These are phyloP conservation scores for Encephalitozoon cuniculi DNA, from an alignment of 371 early-diverging fungal genomes.

Conservation along the genomic window DNA sequence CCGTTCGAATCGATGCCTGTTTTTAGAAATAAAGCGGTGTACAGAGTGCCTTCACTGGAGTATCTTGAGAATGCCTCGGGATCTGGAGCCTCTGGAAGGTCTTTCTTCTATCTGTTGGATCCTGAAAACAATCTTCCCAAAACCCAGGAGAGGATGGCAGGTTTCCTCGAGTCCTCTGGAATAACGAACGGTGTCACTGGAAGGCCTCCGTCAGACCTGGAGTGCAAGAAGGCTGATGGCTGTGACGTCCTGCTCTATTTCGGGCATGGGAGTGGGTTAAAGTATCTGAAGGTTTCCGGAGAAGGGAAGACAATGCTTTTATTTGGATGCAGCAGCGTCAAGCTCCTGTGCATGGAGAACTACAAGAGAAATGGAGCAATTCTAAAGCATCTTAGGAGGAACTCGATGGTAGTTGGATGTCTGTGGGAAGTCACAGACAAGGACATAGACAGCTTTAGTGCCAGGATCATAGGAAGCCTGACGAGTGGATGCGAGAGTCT, in stretches of 20 bases:
- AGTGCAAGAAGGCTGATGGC: neutral
- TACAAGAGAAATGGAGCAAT: slow-evolving; percentile 41
- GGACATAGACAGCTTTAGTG: slow-evolving; percentile 75
- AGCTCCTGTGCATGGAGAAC: slow-evolving; percentile 33
- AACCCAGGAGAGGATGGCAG: slow-evolving; percentile 33
- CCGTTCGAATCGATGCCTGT: slow-evolving; percentile 33
- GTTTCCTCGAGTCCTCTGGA: neutral
- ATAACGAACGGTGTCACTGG: slow-evolving; percentile 23
- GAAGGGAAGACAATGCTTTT: slow-evolving; percentile 45
- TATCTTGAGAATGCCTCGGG: neutral
- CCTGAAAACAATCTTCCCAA: slow-evolving; percentile 50
- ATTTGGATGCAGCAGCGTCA: slow-evolving; percentile 59
- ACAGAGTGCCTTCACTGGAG: slow-evolving; percentile 32
- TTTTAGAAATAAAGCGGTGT: slow-evolving; percentile 9
- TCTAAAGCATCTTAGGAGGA: slow-evolving; percentile 46
- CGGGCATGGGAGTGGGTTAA: slow-evolving; percentile 89
- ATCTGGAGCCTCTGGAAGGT: neutral
- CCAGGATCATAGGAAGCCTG: slow-evolving; percentile 63
- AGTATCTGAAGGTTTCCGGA: slow-evolving; percentile 63
- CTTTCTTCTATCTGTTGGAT: slow-evolving; percentile 53
- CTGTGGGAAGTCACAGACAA: slow-evolving; percentile 97
- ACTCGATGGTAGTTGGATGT: slow-evolving; percentile 79
- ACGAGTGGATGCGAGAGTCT: slow-evolving; percentile 60
- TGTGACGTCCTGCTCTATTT: slow-evolving; percentile 65
- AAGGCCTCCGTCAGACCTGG: neutral